Evolutionary conservation across 1,284 basidiomycete species (phyloP).

Genomic region (Sphaerobolus stellatus): DNA sequence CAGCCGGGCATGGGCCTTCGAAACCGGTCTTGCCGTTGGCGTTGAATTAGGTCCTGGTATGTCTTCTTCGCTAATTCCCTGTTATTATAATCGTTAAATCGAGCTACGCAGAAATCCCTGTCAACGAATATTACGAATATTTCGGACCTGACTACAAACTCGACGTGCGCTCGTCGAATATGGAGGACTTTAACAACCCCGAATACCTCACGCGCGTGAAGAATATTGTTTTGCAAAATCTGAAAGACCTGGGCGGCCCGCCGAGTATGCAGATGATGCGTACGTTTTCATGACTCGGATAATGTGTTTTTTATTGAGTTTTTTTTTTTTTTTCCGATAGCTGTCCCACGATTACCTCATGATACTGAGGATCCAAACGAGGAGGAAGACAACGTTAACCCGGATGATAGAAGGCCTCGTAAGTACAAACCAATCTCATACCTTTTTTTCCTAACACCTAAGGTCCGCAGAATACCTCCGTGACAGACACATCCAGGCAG

Average conservation of each 20-base stretch:
- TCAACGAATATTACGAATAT: constrained; percentile 99
- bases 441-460: neutral
- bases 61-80: constrained; percentile 21
- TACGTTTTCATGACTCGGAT: constrained; percentile 33
- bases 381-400: constrained; percentile 77
- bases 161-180: constrained; percentile 95
- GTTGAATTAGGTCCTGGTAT: constrained; percentile 86
- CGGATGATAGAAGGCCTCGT: constrained; percentile 72
- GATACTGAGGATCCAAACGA: constrained; percentile 82
- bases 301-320: neutral
- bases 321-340: constrained; percentile 39
- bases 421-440: constrained; percentile 17
- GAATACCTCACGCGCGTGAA: constrained; percentile 94
- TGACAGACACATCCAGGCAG: constrained; percentile 70
- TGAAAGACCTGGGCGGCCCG: constrained; percentile 81
- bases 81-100: neutral
- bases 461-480: constrained; percentile 49
- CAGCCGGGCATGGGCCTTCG: constrained; percentile 95
- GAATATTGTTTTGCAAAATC: constrained; percentile 87
- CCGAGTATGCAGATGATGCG: constrained; percentile 89
- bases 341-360: constrained; percentile 75
- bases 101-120: constrained; percentile 72
- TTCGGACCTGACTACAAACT: constrained; percentile 97
- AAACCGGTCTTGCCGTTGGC: constrained; percentile 95
- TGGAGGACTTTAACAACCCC: constrained; percentile 92